phyloP scores from a whole-genome alignment of 306 rosid genomes.

The Hippophae tibetana region DNA sequence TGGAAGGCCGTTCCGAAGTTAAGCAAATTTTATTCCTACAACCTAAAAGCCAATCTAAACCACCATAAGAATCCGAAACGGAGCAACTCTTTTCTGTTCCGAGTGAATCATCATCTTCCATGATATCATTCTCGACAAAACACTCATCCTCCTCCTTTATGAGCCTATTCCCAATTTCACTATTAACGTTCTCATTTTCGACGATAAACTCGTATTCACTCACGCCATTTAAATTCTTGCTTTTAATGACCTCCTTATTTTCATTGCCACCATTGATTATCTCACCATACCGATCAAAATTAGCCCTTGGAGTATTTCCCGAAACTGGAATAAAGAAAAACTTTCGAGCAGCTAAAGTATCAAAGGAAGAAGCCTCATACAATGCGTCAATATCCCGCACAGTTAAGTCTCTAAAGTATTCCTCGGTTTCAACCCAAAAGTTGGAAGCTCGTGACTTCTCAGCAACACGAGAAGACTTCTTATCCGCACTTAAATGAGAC shows the following conservation, averaged over 20 bases:
- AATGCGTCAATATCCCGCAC: conserved; percentile 55
- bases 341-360: conserved; percentile 31
- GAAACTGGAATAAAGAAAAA: conserved; percentile 41
- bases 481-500: conserved; percentile 47
- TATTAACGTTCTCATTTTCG: too few species aligned
- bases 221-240: conserved; percentile 4
- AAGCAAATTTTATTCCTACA: conserved; percentile 54
- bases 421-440: conserved; percentile 74
- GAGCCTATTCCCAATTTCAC: too few species aligned
- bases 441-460: conserved; percentile 41
- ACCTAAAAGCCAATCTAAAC: conserved; percentile 84
- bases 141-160: conserved; percentile 12
- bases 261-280: neutral
- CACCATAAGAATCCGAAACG: conserved; percentile 17
- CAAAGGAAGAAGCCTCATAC: conserved; percentile 36
- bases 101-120: conserved; percentile 22
- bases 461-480: conserved; percentile 44
- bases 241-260: neutral
- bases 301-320: conserved; percentile 24
- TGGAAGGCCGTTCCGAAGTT: conserved; percentile 78
- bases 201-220: neutral
- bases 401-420: conserved; percentile 62
- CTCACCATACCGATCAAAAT: conserved; percentile 15
- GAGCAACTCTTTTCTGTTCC: conserved; percentile 22
- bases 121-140: conserved; percentile 27